Evolutionary conservation across 176 grass and related monocot genomes (phyloP), one percentile per base, ranked within the genome.

Genomic region (Oryza punctata): DNA sequence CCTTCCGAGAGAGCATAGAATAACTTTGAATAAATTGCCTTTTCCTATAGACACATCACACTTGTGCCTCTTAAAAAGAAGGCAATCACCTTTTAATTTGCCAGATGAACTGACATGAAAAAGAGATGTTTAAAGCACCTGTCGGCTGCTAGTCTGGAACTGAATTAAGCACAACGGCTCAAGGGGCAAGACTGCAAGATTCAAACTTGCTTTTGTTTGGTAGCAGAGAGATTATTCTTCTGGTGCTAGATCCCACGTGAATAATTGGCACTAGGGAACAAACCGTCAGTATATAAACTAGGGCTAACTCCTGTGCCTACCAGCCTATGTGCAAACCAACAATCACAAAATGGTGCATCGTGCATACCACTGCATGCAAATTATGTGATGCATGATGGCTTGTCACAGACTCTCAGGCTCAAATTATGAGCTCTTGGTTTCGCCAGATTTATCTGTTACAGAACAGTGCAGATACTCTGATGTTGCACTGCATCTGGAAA

Each of bases 81-180:
- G 67, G 25, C 24, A 78, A 83, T 10, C n/a, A 10, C 67, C 23
- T n/a, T 88, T 77, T 61, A 61, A n/a, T 74, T 65, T 72, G 15
- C n/a, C 23, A 54, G 72, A 78, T 12, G 26, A 65, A 64, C 14
- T 26, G 69, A 59, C 57, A 65, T 54, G 80, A 78, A 88, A 84
- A 49, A 45, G 67, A 57, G 67, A 45, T 66, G 37, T 45, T 49
- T 72, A 57, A 88, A 83, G 67, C 72, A 28, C 74, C 66, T 78
- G 80, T 83, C 75, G 5, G 67, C 33, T 66, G 18, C 16, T 57
- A 54, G 9, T 67, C 68, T 79, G 68, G 5, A 64, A 72, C 64
- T 59, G 25, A 69, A 60, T 16, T 19, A 21, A 29, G 65, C 27
- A 33, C 46, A 75, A 19, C 16, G 12, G 12, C 59, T 64, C 12